phyloP scores from a whole-genome alignment of 257 asterid species.

The Cinchona pubescens region DNA sequence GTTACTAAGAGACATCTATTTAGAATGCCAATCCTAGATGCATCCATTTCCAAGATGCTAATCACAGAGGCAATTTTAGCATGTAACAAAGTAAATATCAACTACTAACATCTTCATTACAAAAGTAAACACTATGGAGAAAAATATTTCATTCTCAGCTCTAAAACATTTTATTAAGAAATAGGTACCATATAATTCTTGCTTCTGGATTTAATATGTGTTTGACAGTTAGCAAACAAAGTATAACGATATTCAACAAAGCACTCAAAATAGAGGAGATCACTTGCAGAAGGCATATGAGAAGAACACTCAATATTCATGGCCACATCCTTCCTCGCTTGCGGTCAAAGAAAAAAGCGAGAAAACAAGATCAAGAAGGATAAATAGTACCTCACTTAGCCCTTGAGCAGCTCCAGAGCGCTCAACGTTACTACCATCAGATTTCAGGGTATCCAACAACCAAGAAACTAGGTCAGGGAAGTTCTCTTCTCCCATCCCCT shows the following conservation, averaged over 20 bases:
- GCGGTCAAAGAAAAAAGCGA: too few relatives aligned
- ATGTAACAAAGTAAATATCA: not conserved
- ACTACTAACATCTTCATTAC: not conserved
- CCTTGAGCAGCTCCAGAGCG: slow-evolving; percentile 99
- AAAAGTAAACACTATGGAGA: not conserved
- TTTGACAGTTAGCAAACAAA: not conserved
- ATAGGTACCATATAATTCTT: not conserved
- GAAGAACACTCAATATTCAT: not conserved
- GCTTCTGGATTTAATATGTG: not conserved
- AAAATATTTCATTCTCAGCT: not conserved
- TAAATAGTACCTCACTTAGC: slow-evolving; percentile 79
- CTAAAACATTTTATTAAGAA: too few relatives aligned
- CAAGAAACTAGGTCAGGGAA: slow-evolving; percentile 97
- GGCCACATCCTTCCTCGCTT: too few relatives aligned
- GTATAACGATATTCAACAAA: not conserved
- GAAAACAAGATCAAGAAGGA: too few relatives aligned
- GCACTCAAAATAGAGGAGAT: not conserved
- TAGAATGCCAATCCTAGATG: not conserved
- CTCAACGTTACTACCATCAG: slow-evolving; percentile 93
- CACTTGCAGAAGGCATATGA: not conserved
- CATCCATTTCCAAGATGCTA: not conserved
- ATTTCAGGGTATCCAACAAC: slow-evolving; percentile 85
- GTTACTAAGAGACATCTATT: not conserved
- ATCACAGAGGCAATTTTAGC: not conserved
- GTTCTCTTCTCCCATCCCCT: slow-evolving; percentile 99